phyloP scores from a whole-genome alignment of 1,284 basidiomycete species.

The Neolentinus lepideus region DNA sequence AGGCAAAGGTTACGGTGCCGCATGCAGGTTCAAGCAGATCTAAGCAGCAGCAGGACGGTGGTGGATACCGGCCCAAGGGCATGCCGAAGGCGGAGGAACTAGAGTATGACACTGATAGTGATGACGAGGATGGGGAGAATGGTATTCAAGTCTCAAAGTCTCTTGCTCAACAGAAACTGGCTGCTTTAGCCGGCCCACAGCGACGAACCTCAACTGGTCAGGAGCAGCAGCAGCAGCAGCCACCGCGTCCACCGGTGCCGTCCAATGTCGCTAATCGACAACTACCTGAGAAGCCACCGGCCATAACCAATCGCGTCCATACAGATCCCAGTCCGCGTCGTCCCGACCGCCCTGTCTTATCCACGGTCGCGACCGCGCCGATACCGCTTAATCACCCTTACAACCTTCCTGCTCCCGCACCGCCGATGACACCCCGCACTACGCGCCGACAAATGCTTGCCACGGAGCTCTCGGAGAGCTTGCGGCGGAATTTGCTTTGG shows the following conservation, averaged over 20 bases:
- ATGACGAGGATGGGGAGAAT: slow-evolving; percentile 37
- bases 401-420: slow-evolving; percentile 59
- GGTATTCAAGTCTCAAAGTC: slow-evolving; percentile 50
- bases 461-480: slow-evolving; percentile 80
- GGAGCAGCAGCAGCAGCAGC: slow-evolving; percentile 13
- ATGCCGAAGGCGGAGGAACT: slow-evolving; percentile 61
- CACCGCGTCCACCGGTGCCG: background rate
- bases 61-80: slow-evolving; percentile 51
- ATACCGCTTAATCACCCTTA: slow-evolving; percentile 66
- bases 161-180: slow-evolving; percentile 55
- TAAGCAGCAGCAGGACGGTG: slow-evolving; percentile 9
- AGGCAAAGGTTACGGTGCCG: slow-evolving; percentile 11
- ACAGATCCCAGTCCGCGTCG: background rate
- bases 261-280: background rate
- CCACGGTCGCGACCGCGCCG: slow-evolving; percentile 30
- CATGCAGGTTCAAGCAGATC: background rate
- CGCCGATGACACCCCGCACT: slow-evolving; percentile 78
- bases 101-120: slow-evolving; percentile 61
- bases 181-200: slow-evolving; percentile 37
- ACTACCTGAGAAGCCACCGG: background rate
- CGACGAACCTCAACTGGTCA: slow-evolving; percentile 15
- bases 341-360: slow-evolving; percentile 9
- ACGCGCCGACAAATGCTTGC: slow-evolving; percentile 80
- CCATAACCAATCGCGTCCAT: background rate
- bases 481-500: slow-evolving; percentile 81